Conservation (phyloP, 2,329 filamentous ascomycete genomes). For the Dactylellina drechsleri region DNA sequence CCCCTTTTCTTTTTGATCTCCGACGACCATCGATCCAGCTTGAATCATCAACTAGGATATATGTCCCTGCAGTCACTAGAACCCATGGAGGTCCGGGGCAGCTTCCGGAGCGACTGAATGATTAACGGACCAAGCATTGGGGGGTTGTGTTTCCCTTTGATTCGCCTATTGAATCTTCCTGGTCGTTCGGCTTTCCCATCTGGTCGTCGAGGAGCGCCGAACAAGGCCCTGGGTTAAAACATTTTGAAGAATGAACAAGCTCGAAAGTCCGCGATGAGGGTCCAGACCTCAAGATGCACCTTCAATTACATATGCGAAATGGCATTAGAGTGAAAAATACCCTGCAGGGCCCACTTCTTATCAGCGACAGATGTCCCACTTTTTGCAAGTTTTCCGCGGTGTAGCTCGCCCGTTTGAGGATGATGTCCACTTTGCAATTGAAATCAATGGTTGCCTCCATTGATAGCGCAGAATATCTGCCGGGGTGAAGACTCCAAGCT, state of each 20-base stretch:
- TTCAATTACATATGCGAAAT: neutral
- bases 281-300: conserved; percentile 7
- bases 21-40: conserved; percentile 24
- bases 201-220: conserved; percentile 44
- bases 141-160: conserved; percentile 14
- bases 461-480: conserved; percentile 38
- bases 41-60: conserved; percentile 40
- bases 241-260: no score
- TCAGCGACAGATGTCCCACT: conserved; percentile 23
- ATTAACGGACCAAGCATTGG: no score
- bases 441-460: conserved; percentile 19
- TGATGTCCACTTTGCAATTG: conserved; percentile 9
- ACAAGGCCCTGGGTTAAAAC: conserved; percentile 6
- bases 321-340: neutral
- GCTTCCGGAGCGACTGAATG: neutral
- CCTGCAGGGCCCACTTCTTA: conserved; percentile 26
- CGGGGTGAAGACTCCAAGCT: conserved; percentile 21
- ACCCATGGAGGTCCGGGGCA: conserved; percentile 14
- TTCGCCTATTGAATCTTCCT: conserved; percentile 38
- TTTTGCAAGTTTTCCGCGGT: neutral
- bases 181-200: conserved; percentile 41
- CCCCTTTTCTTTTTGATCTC: conserved; percentile 2
- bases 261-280: neutral
- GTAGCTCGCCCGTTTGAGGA: neutral
- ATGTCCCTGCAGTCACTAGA: neutral